Evolutionary conservation across 108 stramenopile genomes (phyloP).

Genomic region (Nitzschia sp.): DNA sequence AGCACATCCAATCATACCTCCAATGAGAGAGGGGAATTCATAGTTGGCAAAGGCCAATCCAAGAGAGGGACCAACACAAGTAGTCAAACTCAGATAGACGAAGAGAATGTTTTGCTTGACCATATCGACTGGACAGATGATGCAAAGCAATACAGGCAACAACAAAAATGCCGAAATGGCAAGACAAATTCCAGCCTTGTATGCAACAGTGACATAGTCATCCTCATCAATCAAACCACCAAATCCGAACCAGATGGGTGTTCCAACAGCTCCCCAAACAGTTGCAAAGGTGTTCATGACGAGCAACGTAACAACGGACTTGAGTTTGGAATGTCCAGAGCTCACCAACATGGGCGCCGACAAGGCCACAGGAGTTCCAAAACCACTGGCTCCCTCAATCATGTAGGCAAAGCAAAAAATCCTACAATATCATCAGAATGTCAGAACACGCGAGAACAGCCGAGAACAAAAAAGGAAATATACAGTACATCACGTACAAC

Average conservation of each 20-base stretch:
- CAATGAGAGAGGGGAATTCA: slow-evolving; percentile 64
- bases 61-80: slow-evolving; percentile 40
- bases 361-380: slow-evolving; percentile 67
- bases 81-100: slow-evolving; percentile 31
- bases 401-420: slow-evolving; percentile 62
- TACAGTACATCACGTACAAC: slow-evolving; percentile 14
- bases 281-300: slow-evolving; percentile 69
- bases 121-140: slow-evolving; percentile 41
- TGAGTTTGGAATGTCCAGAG: slow-evolving; percentile 46
- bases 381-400: slow-evolving; percentile 69
- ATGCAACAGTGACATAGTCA: slow-evolving; percentile 41
- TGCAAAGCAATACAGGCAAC: slow-evolving; percentile 43
- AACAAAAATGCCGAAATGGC: slow-evolving; percentile 45
- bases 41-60: slow-evolving; percentile 47
- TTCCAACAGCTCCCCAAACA: slow-evolving; percentile 64
- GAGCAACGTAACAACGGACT: slow-evolving; percentile 53
- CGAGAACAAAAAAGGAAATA: background rate
- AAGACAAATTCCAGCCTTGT: slow-evolving; percentile 43
- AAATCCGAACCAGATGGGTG: slow-evolving; percentile 69
- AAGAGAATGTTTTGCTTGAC: slow-evolving; percentile 52
- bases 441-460: background rate
- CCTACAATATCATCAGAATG: background rate
- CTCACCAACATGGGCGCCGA: slow-evolving; percentile 63
- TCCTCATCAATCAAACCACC: slow-evolving; percentile 44
- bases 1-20: slow-evolving; percentile 53